Base-by-base conservation (phyloP, 805 yeast species). In the Myxozyma neotropica region DNA sequence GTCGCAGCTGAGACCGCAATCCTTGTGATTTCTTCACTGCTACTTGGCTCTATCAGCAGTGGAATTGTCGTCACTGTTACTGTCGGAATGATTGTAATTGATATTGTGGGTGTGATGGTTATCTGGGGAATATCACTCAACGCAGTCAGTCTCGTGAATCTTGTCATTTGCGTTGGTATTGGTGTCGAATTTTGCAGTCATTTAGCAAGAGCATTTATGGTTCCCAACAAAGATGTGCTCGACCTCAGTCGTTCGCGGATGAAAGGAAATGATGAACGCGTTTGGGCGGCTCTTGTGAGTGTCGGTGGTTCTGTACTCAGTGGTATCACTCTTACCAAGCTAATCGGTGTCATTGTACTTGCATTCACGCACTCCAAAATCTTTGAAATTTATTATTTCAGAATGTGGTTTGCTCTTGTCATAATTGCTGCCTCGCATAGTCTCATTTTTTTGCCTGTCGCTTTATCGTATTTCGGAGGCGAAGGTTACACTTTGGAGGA, bases 141-240 rank as follows among this genome's bases (percentile, higher is more conserved):
- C 71, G 98, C 97, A 0, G 89, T 93, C 2, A 84, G 93, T 60
- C 77, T 94, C 62, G 98, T 94, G 19, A 93, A 93, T 68, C 78
- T 93, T 57, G 80, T 94, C 36, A 93, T 93, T n/a, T 93, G 97
- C 71, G 85, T 87, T 2, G 99, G 99, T 0, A 76, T 93, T 38
- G 92, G 94, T 1, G 96, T 94, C 36, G 99, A 94, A 73, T 94
- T 93, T 71, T 90, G 96, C 59, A 82, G 88, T 35, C 98, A 93
- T 72, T 80, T 94, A 55, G 87, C 90, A 0, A 78, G 94, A 58
- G 90, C 94, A 1, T 93, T 84, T 72, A 81, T 87, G 27, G 76
- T 77, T 33, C 74, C 78, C 12, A 78, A 79, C 50, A 71, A 68
- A 53, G 71, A 69, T 43, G 69, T 71, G 24, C 68, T 67, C 6